Conservation (phyloP, 495 filamentous ascomycete species). For the Cryomyces antarcticus region DNA sequence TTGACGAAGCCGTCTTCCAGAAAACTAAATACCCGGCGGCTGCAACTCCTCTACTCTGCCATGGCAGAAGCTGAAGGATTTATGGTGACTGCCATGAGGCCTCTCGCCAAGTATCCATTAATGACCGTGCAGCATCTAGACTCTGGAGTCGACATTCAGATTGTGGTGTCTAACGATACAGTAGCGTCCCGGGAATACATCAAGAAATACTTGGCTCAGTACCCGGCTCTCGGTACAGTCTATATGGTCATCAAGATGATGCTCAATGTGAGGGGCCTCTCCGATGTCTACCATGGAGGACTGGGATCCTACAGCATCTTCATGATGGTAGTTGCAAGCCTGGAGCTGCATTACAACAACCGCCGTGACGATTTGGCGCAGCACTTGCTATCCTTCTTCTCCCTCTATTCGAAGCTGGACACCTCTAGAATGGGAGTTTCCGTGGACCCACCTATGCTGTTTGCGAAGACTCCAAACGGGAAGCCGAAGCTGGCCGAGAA, state of each 20-base stretch:
- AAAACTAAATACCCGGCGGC: background rate
- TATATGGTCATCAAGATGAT: constrained; percentile 27
- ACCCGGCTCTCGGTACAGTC: constrained; percentile 27
- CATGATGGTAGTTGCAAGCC: constrained; percentile 34
- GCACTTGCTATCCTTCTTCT: constrained; percentile 27
- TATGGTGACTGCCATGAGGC: background rate
- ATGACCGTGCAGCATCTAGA: constrained; percentile 18
- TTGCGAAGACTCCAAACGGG: background rate
- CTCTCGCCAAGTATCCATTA: constrained; percentile 9
- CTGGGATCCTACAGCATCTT: constrained; percentile 30
- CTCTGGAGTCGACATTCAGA: constrained; percentile 28
- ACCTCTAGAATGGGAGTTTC: constrained; percentile 27
- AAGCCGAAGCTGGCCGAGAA: background rate
- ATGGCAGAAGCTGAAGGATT: background rate
- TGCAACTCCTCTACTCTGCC: background rate
- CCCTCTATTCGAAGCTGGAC: constrained; percentile 27
- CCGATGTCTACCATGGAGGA: constrained; percentile 23
- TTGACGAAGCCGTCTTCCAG: background rate
- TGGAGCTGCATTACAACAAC: constrained; percentile 17
- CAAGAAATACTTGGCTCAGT: constrained; percentile 25
- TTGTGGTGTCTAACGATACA: constrained; percentile 21
- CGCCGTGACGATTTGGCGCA: constrained; percentile 6
- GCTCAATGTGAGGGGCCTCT: constrained; percentile 28
- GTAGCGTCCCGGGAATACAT: constrained; percentile 21
- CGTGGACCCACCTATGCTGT: constrained; percentile 23